Evolutionary conservation across 768 basidiomycete species (phyloP), one percentile per base, ranked within the genome.

Genomic region (Tylopilus intermedius): DNA sequence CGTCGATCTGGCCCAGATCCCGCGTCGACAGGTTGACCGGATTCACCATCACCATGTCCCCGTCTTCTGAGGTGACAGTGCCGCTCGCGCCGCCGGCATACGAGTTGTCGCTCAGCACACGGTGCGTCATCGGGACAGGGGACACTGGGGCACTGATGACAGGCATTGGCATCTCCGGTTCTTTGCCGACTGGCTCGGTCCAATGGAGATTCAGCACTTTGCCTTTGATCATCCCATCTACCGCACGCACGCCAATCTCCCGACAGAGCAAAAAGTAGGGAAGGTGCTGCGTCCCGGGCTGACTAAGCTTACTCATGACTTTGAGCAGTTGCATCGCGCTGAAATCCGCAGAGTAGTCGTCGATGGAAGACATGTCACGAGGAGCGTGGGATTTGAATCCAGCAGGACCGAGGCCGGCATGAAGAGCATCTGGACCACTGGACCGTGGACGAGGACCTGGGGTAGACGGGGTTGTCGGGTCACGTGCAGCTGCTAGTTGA

Each of bases 221-320:
- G 1, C 83, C 87, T 55, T 83, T 82, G 44, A 93, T 80, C 88
- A 92, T 87, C 26, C 86, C 89, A 63, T 92, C 90, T 8, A 92
- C 87, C 5, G 87, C 86, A 8, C 81, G 76, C 43, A 88, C 88
- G 3, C 90, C 90, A n/a, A 92, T 71, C 66, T 92, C 88, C 38
- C 88, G 77, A 61, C 89, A 92, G 13, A 92, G 76, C 55, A 84
- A 72, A 67, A 93, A 93, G 67, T 93, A 93, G 2, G 86, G 79
- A 46, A 92, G 73, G 56, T 84, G 81, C 10, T 73, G 77, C 46
- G 81, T 77, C 41, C 79, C 79, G 1, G 79, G 77, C 58, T 83
- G 80, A 27, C 84, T 81, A 52, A 93, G 75, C 46, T 88, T 80
- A 59, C 80, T 81, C 86, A 90, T 90, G 45, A 92, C 88, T 59